phyloP scores from a whole-genome alignment of 2,329 filamentous ascomycete species.

The Aspergillus sp. region DNA sequence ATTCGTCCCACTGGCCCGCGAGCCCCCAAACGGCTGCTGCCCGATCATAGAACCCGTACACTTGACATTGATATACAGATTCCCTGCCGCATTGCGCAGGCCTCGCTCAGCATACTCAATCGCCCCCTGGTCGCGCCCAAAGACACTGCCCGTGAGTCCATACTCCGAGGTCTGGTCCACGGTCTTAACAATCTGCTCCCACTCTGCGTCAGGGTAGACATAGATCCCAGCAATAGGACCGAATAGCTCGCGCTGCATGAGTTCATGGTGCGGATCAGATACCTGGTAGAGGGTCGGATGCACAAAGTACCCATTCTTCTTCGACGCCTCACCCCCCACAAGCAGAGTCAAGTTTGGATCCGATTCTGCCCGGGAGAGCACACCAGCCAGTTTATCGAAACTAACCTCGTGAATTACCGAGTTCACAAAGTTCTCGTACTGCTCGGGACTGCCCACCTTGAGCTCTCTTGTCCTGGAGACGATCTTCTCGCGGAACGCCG shows the following conservation, averaged over 20 bases:
- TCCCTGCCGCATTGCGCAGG: slow-evolving; percentile 56
- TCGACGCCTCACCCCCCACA: slow-evolving; percentile 65
- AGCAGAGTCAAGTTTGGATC: slow-evolving; percentile 73
- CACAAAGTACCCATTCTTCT: slow-evolving; percentile 48
- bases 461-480: too few relatives aligned
- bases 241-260: slow-evolving; percentile 47
- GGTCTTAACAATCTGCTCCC: slow-evolving; percentile 52
- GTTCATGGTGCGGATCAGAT: too few relatives aligned
- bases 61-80: slow-evolving; percentile 61
- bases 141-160: slow-evolving; percentile 44
- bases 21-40: slow-evolving; percentile 58
- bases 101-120: slow-evolving; percentile 52
- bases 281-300: too few relatives aligned
- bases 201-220: slow-evolving; percentile 71
- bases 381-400: slow-evolving; percentile 74
- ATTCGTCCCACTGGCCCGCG: slow-evolving; percentile 55
- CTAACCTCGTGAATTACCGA: slow-evolving; percentile 82
- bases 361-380: slow-evolving; percentile 73
- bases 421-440: slow-evolving; percentile 62
- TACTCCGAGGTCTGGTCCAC: slow-evolving; percentile 35
- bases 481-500: too few relatives aligned
- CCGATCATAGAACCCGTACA: slow-evolving; percentile 57
- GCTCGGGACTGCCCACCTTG: too few relatives aligned
- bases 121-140: slow-evolving; percentile 44
- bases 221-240: slow-evolving; percentile 73